Evolutionary conservation across 2,329 filamentous ascomycete species (phyloP), one percentile per base, ranked within the genome.

Genomic region (Diaporthe sp.): DNA sequence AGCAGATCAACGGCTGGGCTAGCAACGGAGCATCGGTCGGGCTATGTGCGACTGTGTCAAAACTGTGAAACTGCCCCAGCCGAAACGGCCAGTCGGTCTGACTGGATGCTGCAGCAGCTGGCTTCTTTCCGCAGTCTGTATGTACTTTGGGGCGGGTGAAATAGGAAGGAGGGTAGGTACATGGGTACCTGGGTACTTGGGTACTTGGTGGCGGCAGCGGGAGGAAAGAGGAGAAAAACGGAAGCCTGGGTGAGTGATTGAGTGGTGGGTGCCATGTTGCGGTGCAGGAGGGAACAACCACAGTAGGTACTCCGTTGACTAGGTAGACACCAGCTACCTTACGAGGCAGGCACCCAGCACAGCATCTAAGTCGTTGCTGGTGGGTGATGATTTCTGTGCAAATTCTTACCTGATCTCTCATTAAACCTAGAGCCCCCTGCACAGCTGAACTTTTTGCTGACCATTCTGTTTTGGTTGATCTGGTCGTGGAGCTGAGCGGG

Each of bases 381-480:
- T 22, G 13, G 27, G 30, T 25, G 15, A 66, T 25, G 30, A 66
- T 37, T 51, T 53, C 22, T 50, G 19, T 66, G 63, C 63, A 53
- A 68, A 68, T 53, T 68, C 47, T 68, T 68, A 53, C 47, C 32
- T 68, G 47, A 68, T 39, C 63, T 39, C 63, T 68, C 32, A 68
- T 68, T 22, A 53, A 68, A 68, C 47, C n/a, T 8, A 37, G 9
- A 51, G 35, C 22, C 32, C 63, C 63, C 47, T 68, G 63, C 32
- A 53, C 63, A 68, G 63, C 63, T 68, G 47, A 68, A 53, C 61
- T 53, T 53, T 37, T 27, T 53, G 63, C 63, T 53, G 63, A 68
- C 63, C 63, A 68, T 53, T 39, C 63, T 68, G 63, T 68, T 53
- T 68, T 68, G 32, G 63, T 53, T 68, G 47, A 68, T 68, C 63